Evolutionary conservation across 78 protist species (phyloP), one percentile per base, ranked within the genome.

Genomic region (Planoprotostelium fungivorum): DNA sequence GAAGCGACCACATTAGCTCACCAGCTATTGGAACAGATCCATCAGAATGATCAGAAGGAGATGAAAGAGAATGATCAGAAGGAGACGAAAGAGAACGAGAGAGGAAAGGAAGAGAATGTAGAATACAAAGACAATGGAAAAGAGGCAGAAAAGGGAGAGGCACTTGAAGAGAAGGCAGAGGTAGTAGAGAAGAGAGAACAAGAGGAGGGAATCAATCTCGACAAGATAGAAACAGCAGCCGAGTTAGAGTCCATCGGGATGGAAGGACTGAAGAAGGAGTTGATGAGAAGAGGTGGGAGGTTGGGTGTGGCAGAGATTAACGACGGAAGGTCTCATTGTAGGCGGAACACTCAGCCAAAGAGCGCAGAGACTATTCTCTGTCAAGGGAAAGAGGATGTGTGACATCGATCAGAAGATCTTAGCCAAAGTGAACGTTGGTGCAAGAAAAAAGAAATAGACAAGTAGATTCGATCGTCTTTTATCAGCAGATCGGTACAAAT

Each of bases 31-130:
- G 92, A 93, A 35, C 90, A 89, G 29, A 63, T 34, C 23, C 91
- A 88, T 37, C 91, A 89, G 0, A 89, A 89, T 9, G 91, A 86
- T 37, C 89, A 87, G 35, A 88, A 90, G 29, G 86, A 93, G 1
- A 86, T 63, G 0, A 87, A 83, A 1, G 91, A 89, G 0, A 85
- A 88, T 0, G 91, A 89, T 16, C 34, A 91, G 31, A 38, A 91
- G 36, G 86, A 91, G 36, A 34, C 51, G 83, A 63, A 29, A 5
- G 9, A 91, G 85, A 90, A 89, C 38, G 0, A 34, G 0, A 85
- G 83, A 10, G 35, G 85, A 34, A 28, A 89, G 0, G 89, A 89
- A 34, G 38, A 37, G 29, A 16, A 86, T 16, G 90, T 38, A 34
- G n/a, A 1, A 34, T 38, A 34, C 23, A 34, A n/a, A 90, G 38